phyloP scores from a whole-genome alignment of 2,329 filamentous ascomycete genomes.

The Cytospora piceae region DNA sequence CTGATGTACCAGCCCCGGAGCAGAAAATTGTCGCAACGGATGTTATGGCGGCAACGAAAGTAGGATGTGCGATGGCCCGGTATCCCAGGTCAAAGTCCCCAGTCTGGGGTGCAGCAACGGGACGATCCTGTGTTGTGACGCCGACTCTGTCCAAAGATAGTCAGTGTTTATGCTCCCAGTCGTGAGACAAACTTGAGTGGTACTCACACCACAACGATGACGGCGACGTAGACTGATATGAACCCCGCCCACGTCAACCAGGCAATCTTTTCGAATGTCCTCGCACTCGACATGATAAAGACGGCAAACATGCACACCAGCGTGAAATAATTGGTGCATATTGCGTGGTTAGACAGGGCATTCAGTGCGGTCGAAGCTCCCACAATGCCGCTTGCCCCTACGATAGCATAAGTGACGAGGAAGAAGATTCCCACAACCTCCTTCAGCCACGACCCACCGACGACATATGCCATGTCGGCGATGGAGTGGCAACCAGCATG shows the following conservation, averaged over 20 bases:
- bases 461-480: conserved; percentile 26
- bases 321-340: conserved; percentile 29
- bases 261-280: conserved; percentile 29
- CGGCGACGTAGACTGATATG: conserved; percentile 27
- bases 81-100: conserved; percentile 34
- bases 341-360: conserved; percentile 27
- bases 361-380: conserved; percentile 27
- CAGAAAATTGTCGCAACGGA: conserved; percentile 29
- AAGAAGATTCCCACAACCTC: conserved; percentile 26
- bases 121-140: conserved; percentile 33
- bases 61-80: conserved; percentile 32
- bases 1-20: conserved; percentile 25
- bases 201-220: conserved; percentile 38
- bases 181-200: not conserved
- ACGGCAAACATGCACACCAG: conserved; percentile 21
- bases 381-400: conserved; percentile 24
- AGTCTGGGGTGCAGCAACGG: conserved; percentile 32
- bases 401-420: conserved; percentile 26
- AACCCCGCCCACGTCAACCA: conserved; percentile 31
- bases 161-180: not conserved
- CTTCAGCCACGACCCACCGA: conserved; percentile 22
- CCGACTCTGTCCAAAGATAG: conserved; percentile 32
- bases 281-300: conserved; percentile 22
- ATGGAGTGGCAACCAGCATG: conserved; percentile 35
- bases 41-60: conserved; percentile 31